These are phyloP conservation scores for Leccinum ochraceum DNA, from an alignment of 768 basidiomycete genomes.

Conservation along the genomic window DNA sequence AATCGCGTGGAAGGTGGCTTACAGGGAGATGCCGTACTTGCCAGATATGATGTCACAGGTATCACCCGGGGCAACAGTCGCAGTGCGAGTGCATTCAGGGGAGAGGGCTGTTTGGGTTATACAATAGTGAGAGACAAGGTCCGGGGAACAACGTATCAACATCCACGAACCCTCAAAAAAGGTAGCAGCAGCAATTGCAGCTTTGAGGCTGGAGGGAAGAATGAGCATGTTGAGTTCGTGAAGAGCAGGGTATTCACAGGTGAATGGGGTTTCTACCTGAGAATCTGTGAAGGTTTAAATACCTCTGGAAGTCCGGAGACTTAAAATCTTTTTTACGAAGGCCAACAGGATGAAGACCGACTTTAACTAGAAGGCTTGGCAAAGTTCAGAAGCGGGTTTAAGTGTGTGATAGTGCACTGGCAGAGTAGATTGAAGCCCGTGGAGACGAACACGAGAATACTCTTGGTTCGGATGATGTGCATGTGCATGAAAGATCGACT, in stretches of 20 bases:
- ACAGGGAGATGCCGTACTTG: constrained; percentile 62
- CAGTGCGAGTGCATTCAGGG: constrained; percentile 51
- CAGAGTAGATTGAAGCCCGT: too few species aligned
- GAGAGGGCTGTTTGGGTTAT: constrained; percentile 44
- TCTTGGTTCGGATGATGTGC: too few species aligned
- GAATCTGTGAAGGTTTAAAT: constrained; percentile 19
- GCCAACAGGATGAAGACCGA: background rate
- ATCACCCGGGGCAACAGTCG: constrained; percentile 56
- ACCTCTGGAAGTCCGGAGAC: background rate
- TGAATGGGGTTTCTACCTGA: background rate
- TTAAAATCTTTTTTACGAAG: background rate
- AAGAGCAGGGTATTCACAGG: background rate
- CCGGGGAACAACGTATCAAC: background rate
- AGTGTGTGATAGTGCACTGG: too few species aligned
- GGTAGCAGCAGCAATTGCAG: constrained; percentile 13
- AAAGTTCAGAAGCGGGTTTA: too few species aligned
- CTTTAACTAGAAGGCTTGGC: background rate
- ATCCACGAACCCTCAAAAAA: constrained; percentile 22
- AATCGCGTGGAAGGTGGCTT: constrained; percentile 21
- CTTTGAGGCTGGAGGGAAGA: constrained; percentile 13
- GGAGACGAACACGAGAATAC: too few species aligned
- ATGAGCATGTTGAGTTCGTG: constrained; percentile 15
- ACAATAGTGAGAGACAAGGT: constrained; percentile 3
- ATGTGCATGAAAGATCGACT: too few species aligned
- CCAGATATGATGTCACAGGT: constrained; percentile 67